Conservation (phyloP, 2,329 filamentous ascomycete genomes). For the Fusarium keratoplasticum region DNA sequence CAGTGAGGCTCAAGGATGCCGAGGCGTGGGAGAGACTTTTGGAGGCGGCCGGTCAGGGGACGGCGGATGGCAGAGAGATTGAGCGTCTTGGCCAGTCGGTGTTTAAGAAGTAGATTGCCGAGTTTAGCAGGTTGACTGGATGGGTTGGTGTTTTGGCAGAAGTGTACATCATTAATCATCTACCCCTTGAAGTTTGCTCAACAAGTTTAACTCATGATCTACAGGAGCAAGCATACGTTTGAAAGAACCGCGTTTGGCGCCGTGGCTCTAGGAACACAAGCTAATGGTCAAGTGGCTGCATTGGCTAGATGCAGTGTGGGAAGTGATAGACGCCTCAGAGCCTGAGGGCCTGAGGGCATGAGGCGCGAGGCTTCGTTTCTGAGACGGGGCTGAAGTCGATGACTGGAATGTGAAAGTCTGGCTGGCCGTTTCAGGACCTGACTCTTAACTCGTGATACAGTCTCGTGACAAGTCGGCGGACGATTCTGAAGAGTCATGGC, state of each 20-base stretch:
- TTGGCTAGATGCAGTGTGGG: background rate
- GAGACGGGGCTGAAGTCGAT: background rate
- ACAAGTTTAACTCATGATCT: background rate
- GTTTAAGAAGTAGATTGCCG: conserved; percentile 57
- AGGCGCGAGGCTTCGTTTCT: conserved; percentile 6
- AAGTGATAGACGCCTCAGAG: background rate
- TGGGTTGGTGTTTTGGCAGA: conserved; percentile 13
- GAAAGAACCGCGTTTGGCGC: conserved; percentile 14
- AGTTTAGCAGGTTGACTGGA: background rate
- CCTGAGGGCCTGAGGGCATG: background rate
- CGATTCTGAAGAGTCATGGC: background rate
- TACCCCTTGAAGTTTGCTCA: background rate
- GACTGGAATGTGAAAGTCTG: conserved; percentile 14
- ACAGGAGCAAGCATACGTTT: background rate
- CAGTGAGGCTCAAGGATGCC: conserved; percentile 82
- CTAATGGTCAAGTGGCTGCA: conserved; percentile 19
- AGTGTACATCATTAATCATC: conserved; percentile 2
- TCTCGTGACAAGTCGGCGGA: conserved; percentile 23
- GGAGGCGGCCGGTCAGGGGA: conserved; percentile 77
- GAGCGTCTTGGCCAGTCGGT: conserved; percentile 77
- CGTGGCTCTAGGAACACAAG: background rate
- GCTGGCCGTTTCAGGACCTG: conserved; percentile 18
- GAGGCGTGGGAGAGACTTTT: conserved; percentile 80
- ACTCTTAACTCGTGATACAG: conserved; percentile 22
- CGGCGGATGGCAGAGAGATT: conserved; percentile 79